Evolutionary conservation across 805 yeast species (phyloP).

Genomic region (Wickerhamiella bombiphila): DNA sequence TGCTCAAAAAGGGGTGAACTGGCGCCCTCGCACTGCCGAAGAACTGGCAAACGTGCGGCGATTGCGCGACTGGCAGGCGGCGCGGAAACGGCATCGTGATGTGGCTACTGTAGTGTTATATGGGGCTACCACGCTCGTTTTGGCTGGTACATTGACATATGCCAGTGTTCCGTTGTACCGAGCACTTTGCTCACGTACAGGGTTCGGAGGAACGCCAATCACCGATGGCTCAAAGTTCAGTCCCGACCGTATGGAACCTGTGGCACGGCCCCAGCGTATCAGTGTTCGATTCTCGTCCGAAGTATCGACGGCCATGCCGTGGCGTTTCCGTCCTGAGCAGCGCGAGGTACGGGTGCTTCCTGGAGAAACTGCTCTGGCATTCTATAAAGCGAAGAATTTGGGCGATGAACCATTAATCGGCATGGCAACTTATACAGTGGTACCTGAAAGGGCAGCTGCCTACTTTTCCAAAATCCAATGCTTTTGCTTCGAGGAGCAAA

Average conservation of each 20-base stretch:
- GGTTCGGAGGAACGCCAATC: conserved; percentile 91
- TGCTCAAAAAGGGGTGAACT: too few species aligned
- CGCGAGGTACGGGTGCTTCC: conserved; percentile 85
- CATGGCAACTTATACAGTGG: conserved; percentile 94
- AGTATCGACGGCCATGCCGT: conserved; percentile 77
- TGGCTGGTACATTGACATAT: conserved; percentile 46
- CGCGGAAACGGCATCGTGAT: conserved; percentile 7
- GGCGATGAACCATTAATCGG: conserved; percentile 87
- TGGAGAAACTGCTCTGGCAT: conserved; percentile 95
- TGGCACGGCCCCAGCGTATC: conserved; percentile 68
- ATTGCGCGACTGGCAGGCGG: too few species aligned
- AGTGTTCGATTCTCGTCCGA: conserved; percentile 82
- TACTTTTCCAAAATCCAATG: conserved; percentile 96
- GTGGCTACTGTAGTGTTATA: conserved; percentile 16
- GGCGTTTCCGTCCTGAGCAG: conserved; percentile 92
- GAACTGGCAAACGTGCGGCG: too few species aligned
- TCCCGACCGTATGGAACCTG: conserved; percentile 75
- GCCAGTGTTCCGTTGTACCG: conserved; percentile 88
- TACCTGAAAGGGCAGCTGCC: conserved; percentile 93
- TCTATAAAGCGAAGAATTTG: conserved; percentile 78
- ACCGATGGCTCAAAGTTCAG: conserved; percentile 72
- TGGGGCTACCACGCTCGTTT: conserved; percentile 13
- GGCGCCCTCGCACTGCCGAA: too few species aligned
- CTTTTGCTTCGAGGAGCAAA: conserved; percentile 95
- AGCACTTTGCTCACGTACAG: conserved; percentile 84